Percentiles rank a stretch among this genome's conserved stretches.
phyloP scores from a whole-genome alignment of 2,329 filamentous ascomycete genomes.

The Blumeria hordei region DNA sequence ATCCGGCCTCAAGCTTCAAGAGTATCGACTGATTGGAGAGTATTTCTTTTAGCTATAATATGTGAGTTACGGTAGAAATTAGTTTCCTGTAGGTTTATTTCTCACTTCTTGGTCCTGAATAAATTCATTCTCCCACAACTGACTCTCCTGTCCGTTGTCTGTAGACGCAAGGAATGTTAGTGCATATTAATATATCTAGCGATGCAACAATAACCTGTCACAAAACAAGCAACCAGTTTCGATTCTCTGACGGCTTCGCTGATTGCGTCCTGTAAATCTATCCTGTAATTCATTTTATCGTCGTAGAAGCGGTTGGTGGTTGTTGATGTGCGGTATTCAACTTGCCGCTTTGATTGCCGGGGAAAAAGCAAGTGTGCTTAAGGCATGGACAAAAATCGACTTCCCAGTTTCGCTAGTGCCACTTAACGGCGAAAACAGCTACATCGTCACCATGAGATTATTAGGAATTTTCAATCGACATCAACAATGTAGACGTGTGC shows the following conservation, averaged over 20 bases:
- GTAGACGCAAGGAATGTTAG: constrained; percentile 6
- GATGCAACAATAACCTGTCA: constrained; percentile 32
- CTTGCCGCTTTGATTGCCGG: no score
- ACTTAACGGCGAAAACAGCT: no score
- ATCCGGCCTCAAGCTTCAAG: constrained; percentile 45
- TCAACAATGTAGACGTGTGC: no score
- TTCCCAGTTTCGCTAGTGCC: no score
- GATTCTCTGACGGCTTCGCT: constrained; percentile 45
- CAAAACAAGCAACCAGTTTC: constrained; percentile 67
- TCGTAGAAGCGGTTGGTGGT: not conserved
- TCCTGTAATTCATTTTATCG: constrained; percentile 51
- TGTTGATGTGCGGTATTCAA: no score
- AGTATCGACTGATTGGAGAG: constrained; percentile 40
- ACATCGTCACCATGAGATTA: no score
- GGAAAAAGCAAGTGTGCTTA: no score
- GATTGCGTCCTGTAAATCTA: constrained; percentile 62
- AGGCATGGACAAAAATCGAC: no score
- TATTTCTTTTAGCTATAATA: constrained; percentile 17
- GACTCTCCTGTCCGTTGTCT: constrained; percentile 49
- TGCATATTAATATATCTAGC: not conserved
- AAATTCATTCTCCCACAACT: constrained; percentile 48
- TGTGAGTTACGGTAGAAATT: constrained; percentile 19
- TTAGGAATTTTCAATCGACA: no score
- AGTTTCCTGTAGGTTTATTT: not conserved
- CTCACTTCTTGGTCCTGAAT: constrained; percentile 30